Evolutionary conservation across 371 early-diverging fungal genomes (phyloP).

Genomic region (Chytridiales sp.): DNA sequence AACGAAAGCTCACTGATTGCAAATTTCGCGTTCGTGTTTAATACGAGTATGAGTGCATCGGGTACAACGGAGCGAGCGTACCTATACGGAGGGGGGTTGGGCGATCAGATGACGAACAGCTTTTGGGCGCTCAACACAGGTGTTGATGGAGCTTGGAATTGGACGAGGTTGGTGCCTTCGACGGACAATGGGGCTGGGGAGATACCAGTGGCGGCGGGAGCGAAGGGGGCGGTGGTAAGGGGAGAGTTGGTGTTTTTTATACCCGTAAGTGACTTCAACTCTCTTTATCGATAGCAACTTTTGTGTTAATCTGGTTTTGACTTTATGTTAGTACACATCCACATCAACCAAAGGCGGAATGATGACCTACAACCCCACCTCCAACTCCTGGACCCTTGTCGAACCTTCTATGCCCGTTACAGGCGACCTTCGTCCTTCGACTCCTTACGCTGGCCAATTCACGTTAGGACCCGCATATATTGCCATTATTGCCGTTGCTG

Average conservation of each 20-base stretch:
- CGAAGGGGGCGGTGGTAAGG: neutral
- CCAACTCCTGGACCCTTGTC: neutral
- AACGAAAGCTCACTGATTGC: slow-evolving; percentile 1
- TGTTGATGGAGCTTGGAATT: slow-evolving; percentile 15
- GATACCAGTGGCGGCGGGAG: slow-evolving; percentile 1
- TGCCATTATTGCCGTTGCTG: no score
- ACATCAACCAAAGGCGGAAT: slow-evolving; percentile 16
- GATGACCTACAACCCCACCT: neutral
- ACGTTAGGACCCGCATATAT: no score
- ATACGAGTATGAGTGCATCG: no score
- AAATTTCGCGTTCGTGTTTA: slow-evolving; percentile 8
- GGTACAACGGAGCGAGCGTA: neutral
- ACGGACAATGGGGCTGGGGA: neutral
- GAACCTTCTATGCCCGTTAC: neutral
- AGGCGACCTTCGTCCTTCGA: neutral
- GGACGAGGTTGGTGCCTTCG: neutral
- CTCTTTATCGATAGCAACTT: neutral
- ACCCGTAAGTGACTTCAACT: neutral
- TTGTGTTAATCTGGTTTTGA: neutral
- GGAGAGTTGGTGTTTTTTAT: slow-evolving; percentile 9
- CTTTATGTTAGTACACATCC: neutral
- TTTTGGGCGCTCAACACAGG: slow-evolving; percentile 12
- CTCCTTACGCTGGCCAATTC: no score
- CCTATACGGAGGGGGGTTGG: slow-evolving; percentile 12
- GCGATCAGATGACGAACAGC: slow-evolving; percentile 2